Evolutionary conservation across 2,329 filamentous ascomycete genomes (phyloP), one percentile per base, ranked within the genome.

Genomic region (Colletotrichum viniferum): DNA sequence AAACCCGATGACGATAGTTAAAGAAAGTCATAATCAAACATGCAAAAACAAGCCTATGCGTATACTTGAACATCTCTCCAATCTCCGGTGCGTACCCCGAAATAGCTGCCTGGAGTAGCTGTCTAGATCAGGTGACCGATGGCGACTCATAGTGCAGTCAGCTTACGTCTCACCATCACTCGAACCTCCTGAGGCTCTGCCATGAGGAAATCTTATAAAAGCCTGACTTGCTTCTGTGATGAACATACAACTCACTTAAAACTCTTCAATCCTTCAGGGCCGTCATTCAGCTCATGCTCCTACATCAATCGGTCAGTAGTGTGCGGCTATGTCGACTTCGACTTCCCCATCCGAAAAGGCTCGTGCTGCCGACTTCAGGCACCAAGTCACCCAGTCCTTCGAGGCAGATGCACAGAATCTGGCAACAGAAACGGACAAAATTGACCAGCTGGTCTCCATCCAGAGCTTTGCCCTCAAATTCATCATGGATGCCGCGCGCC

Each of bases 381-480:
- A 52, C 6, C 10, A 13, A 13, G 43, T 52, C n/a, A 52, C 28
- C 4, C 14, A n/a, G 16, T 61, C 58, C 7, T 61, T 61, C 58
- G 10, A 61, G 21, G 18, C 4, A 9, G 30, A 61, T 7, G 13
- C 28, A 12, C 18, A 13, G 5, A 21, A 63, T 24, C 12, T 63
- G 13, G 10, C 30, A 3, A 63, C 21, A 21, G 30, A n/a, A 12
- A 61, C 28, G 18, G 66, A 69, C 32, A 48, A 12, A 16, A 16
- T 43, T 10, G 55, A 69, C 12, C 24, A 58, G 28, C 32, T 69
- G 24, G 26, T 36, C 16, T 69, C 66, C 21, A 61, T 69, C 32
- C 66, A 58, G 24, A 48, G 66, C 52, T 69, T 69, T n/a, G 66
- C 66, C 14, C 60, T 69, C 9, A 34, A 60, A 2, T 60, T 61